Base-by-base conservation (phyloP, 2,329 filamentous ascomycete species). In the Proliferodiscus dingleyae region DNA sequence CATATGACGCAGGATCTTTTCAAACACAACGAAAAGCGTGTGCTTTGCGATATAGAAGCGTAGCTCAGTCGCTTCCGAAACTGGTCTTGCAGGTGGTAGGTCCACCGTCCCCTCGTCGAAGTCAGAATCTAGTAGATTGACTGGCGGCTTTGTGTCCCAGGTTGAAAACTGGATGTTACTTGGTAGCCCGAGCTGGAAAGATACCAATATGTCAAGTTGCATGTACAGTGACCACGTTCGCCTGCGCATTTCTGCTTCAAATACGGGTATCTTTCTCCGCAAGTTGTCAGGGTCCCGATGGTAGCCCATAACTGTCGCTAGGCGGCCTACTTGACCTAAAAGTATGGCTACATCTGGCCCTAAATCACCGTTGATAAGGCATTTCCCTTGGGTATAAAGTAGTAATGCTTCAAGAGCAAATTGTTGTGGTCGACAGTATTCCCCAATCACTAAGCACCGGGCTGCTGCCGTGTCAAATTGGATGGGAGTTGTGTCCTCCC, bases 1-100 rank as follows among this genome's bases (percentile, higher is more conserved):
- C 2, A 60, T 56, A 42, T 63, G 52, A 18, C 52, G 43, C 36
- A 56, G 61, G 11, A 64, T 54, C 37, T 61, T 61, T 28, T 44
- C 49, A 36, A 64, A 64, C 16, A 47, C 50, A 23, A 30, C 41
- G 47, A 63, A 55, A 23, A 60, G 53, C n/a, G 53, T 51, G 16
- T 60, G 50, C 44, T 64, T 65, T 36, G 61, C 58, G 23, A 64
- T 57, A 42, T 64, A 63, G 48, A 59, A 64, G 7, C 63, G 47
- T 8, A 63, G n/a, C 23, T 30, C 47, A 7, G 55, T 60, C 3
- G 47, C 29, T 28, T 62, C 59, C 26, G 45, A 53, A 22, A 57
- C 52, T 2, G 60, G 40, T 33, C 59, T 43, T 16, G 57, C 51
- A 4, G 43, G 15, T 4, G 61, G 60, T 9, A 63, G 24, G 1